Evolutionary conservation across 371 early-diverging fungal genomes (phyloP).

Genomic region (Mucor circinelloides): DNA sequence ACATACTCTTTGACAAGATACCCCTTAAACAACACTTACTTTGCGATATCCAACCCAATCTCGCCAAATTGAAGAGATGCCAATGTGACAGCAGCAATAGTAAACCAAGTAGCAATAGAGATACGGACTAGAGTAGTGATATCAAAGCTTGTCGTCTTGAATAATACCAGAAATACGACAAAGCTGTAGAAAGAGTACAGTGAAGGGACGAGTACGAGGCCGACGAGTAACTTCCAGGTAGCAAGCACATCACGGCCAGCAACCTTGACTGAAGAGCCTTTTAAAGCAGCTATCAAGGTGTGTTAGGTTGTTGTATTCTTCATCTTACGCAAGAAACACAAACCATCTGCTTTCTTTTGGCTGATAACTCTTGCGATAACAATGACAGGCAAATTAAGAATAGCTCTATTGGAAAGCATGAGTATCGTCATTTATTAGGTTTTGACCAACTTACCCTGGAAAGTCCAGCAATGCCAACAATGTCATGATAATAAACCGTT

Average conservation of each 20-base stretch:
- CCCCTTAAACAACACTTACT: constrained; percentile 29
- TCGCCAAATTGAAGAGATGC: constrained; percentile 82
- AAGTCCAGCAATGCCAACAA: constrained; percentile 70
- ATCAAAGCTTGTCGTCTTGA: constrained; percentile 16
- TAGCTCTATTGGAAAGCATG: not conserved
- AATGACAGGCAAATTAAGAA: constrained; percentile 19
- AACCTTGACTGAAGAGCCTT: constrained; percentile 86
- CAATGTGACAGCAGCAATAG: constrained; percentile 69
- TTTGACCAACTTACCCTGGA: constrained; percentile 50
- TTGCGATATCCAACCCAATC: constrained; percentile 78
- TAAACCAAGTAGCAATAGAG: constrained; percentile 47
- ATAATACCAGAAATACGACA: not conserved
- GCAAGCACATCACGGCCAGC: constrained; percentile 90
- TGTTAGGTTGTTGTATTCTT: not conserved
- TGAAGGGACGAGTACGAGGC: constrained; percentile 71
- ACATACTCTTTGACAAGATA: not conserved
- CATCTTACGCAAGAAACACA: not conserved
- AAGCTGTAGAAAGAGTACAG: constrained; percentile 33
- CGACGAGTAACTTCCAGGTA: constrained; percentile 90
- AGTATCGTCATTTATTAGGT: too few species aligned
- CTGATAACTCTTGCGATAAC: constrained; percentile 16
- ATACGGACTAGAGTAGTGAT: constrained; percentile 1
- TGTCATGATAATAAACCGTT: constrained; percentile 61
- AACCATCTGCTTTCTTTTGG: constrained; percentile 21
- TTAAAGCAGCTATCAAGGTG: constrained; percentile 65